Base-by-base conservation (phyloP, 805 yeast species). In the Suhomyces sp. region DNA sequence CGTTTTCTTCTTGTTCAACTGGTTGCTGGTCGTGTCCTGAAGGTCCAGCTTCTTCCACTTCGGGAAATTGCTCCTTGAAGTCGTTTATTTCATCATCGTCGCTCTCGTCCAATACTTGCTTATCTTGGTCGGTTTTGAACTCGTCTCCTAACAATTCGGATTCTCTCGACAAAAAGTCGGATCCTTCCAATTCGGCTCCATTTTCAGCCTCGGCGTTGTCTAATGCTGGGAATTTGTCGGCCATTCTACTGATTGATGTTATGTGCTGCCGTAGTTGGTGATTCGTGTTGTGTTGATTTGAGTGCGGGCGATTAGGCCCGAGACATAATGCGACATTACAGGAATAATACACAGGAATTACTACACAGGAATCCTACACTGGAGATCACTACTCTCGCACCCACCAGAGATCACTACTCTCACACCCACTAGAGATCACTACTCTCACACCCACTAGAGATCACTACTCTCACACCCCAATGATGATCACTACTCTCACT, bases 161-260 rank as follows among this genome's bases (percentile, higher is more conserved):
- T 65, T 86, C 92, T 67, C 92, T 80, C 27, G 85, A 71, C 47
- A 86, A 72, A 63, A 86, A 86, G 66, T 85, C 89, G 7, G 79
- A 72, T 46, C 67, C 77, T 15, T 68, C 79, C 21, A 63, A 67
- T 24, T 65, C 72, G 41, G 41, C 41, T 35, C 40, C 40, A 17
- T 15, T 37, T 12, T 67, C 73, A 27, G 63, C 67, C 45, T 60
- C 59, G 50, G 60, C 68, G 50, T 40, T 47, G 49, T 80, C 84
- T 57, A 86, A 74, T 55, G 82, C 90, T 46, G 96, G 94, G 67
- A 83, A 87, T 69, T 86, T 85, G 56, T 87, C 93, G 50, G 89
- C 82, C 89, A 85, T 85, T 43, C 49, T n/a, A n/a, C n/a, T 48
- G 31, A 35, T 20, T 29, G 41, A 4, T 46, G 49, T 19, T 37